Evolutionary conservation across 2,329 filamentous ascomycete species (phyloP), one percentile per base, ranked within the genome.

Genomic region (Calonectria multiphialidica): DNA sequence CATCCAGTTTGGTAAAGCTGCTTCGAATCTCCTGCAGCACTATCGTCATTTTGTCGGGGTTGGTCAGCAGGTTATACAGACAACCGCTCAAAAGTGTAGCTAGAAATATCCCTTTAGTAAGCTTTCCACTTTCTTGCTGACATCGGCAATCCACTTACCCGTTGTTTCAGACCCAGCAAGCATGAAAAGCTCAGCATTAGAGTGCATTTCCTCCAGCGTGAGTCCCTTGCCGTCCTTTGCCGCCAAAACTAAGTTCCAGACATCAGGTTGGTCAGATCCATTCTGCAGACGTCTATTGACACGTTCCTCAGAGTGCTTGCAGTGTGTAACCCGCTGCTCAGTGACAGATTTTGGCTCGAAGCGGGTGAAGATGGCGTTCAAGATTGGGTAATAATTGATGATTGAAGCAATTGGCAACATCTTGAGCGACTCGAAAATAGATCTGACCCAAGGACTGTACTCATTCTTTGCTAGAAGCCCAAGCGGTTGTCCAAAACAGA

Each of bases 291-390:
- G 53, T 40, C 21, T 1, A 4, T 59, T 59, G 0, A 59, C 53
- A 28, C 53, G 53, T 12, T 59, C 53, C 35, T 59, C 35, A 1
- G 53, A 59, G 53, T 59, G 53, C 3, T 12, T 59, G 53, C 53
- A 59, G 53, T 59, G 53, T 2, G 61, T 64, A 4, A 64, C 44
- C 16, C 61, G 30, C 15, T 64, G 61, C 45, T 64, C 30, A 4
- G 61, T 64, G 30, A 64, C 44, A 6, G 61, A 64, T 30, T 64
- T 64, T 49, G 61, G 61, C 61, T 64, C 61, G 13, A 64, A 64
- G 15, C 61, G 61, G 16, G 61, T 49, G 10, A 64, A 64, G 44
- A 64, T 64, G 61, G 44, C 44, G 44, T 64, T 64, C n/a, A 64
- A 30, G n/a, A 64, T 64, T 5, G 61, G 61, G 30, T 64, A 64